Percentiles rank a stretch among this genome's conserved stretches.
Conservation (phyloP, 176 grass and related monocot species). For the Triticum monococcum region DNA sequence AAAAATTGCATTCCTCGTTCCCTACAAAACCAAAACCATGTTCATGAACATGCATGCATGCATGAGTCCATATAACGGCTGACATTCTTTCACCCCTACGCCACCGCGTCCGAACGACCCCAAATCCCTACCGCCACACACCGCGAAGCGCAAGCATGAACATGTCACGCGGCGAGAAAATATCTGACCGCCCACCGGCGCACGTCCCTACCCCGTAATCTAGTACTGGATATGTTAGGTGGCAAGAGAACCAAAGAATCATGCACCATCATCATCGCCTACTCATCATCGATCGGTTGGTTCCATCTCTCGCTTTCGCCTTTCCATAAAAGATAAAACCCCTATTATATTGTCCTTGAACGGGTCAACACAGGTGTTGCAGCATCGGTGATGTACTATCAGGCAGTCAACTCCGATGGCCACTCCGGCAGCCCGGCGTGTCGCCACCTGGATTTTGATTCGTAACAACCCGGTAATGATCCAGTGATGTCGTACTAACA, state of each 20-base stretch:
- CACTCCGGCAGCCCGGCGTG: not conserved
- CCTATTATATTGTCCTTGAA: constrained; percentile 31
- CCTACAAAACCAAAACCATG: not conserved
- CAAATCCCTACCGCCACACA: not conserved
- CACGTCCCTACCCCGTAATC: constrained; percentile 10
- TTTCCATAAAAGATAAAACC: constrained; percentile 7
- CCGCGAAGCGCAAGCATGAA: not conserved
- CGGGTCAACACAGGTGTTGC: constrained; percentile 26
- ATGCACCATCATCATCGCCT: constrained; percentile 16
- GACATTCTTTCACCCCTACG: not conserved
- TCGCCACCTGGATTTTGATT: constrained; percentile 24
- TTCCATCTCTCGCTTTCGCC: not conserved
- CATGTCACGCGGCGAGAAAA: not conserved
- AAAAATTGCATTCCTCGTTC: not conserved
- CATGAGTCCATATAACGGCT: not conserved
- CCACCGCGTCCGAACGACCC: not conserved
- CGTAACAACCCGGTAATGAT: not conserved
- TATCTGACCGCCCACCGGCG: constrained; percentile 13
- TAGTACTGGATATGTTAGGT: constrained; percentile 31
- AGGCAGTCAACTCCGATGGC: not conserved
- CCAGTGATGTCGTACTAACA: constrained; percentile 28
- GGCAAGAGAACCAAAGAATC: constrained; percentile 25
- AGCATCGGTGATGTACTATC: not conserved
- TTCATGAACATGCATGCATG: not conserved
- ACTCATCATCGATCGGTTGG: not conserved